Conservation (phyloP, 306 rosid genomes). For the Sindora glabra region DNA sequence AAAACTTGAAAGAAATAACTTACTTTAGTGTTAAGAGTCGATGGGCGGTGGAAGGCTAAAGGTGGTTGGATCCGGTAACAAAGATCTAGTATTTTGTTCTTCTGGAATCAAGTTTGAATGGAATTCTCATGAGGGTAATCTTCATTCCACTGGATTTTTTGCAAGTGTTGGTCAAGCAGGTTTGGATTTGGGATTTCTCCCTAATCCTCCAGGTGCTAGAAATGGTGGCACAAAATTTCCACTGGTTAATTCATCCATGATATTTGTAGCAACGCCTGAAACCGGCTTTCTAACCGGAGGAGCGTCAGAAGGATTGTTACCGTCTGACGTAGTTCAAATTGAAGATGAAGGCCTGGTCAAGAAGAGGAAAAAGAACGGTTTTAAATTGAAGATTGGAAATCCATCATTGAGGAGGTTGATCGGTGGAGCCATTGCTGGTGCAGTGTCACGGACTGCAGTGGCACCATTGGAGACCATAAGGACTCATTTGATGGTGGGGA, state of each 20-base stretch:
- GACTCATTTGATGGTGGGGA: slow-evolving; percentile 61
- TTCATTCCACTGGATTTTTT: slow-evolving; percentile 12
- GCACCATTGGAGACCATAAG: slow-evolving; percentile 60
- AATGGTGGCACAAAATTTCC: slow-evolving; percentile 7
- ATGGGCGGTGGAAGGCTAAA: slow-evolving; percentile 29
- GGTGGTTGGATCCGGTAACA: slow-evolving; percentile 11
- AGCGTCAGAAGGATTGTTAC: slow-evolving; percentile 4
- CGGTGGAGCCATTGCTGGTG: slow-evolving; percentile 73
- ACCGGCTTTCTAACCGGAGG: neutral
- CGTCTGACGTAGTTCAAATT: slow-evolving; percentile 6
- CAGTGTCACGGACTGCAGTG: slow-evolving; percentile 46
- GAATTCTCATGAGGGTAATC: slow-evolving; percentile 1
- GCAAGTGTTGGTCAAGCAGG: slow-evolving; percentile 34
- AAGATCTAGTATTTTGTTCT: slow-evolving; percentile 23
- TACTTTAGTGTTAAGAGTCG: neutral
- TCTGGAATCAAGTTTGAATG: slow-evolving; percentile 34
- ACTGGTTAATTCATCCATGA: slow-evolving; percentile 14
- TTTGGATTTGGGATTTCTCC: slow-evolving; percentile 20
- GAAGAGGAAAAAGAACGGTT: slow-evolving; percentile 22
- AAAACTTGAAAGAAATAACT: neutral
- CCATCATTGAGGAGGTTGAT: slow-evolving; percentile 45
- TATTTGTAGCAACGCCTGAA: slow-evolving; percentile 9
- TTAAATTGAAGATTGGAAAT: slow-evolving; percentile 38
- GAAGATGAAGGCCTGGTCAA: slow-evolving; percentile 7
- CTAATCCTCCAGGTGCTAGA: slow-evolving; percentile 2